phyloP scores from a whole-genome alignment of 78 protist species.

The Dictyostelium capitatum region DNA sequence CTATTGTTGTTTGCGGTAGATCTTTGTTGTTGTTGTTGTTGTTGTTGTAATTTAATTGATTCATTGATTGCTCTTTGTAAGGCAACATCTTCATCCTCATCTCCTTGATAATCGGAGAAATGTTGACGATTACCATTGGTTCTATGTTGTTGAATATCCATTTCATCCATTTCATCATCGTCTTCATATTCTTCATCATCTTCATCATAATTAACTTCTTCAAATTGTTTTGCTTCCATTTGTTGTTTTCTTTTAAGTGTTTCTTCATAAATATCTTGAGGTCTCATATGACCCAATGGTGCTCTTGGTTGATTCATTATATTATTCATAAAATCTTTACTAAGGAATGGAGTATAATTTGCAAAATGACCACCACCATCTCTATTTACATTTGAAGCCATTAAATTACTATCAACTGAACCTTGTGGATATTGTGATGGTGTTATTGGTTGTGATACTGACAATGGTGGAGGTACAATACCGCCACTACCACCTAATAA shows the following conservation, averaged over 20 bases:
- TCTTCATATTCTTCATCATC: not conserved
- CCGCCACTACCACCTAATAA: slow-evolving; percentile 11
- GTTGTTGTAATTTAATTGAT: slow-evolving; percentile 4
- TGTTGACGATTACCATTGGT: not conserved
- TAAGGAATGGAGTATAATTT: not conserved
- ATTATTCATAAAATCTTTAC: not conserved
- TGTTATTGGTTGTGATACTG: not conserved
- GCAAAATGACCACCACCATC: slow-evolving; percentile 29
- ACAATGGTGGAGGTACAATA: not conserved
- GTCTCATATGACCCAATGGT: slow-evolving; percentile 20
- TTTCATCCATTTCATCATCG: not conserved
- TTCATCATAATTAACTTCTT: not conserved
- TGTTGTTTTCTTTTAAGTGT: slow-evolving; percentile 1
- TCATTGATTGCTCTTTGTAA: slow-evolving; percentile 69
- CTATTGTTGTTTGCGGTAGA: not conserved
- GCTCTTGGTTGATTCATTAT: not conserved
- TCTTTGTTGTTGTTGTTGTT: slow-evolving; percentile 14
- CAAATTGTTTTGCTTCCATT: not conserved
- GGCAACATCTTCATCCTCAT: slow-evolving; percentile 21
- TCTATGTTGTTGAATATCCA: not conserved
- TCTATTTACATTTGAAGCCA: slow-evolving; percentile 37
- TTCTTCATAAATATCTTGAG: slow-evolving; percentile 8
- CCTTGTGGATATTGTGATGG: slow-evolving; percentile 5
- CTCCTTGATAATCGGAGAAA: not conserved
- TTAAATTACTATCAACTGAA: not conserved